Percentiles rank a stretch among this genome's conserved stretches.
phyloP scores from a whole-genome alignment of 2,329 filamentous ascomycete genomes.

The Fusarium algeriense region DNA sequence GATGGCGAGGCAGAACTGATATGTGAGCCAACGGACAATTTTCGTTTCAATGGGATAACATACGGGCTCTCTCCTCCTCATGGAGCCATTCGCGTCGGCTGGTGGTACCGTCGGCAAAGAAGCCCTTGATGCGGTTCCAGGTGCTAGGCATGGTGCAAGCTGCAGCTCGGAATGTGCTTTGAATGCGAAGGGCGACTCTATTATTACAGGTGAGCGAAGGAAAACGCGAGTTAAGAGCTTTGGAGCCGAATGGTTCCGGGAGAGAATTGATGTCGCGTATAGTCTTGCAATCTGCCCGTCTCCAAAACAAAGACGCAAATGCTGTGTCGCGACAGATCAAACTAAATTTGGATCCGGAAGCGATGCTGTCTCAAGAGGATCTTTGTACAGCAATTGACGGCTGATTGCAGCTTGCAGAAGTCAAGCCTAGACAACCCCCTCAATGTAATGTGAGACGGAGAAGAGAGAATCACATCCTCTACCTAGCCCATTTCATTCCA shows the following conservation, averaged over 20 bases:
- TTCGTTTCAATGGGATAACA: slow-evolving; percentile 42
- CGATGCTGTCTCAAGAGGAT: slow-evolving; percentile 34
- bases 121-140: slow-evolving; percentile 50
- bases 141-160: slow-evolving; percentile 36
- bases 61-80: slow-evolving; percentile 60
- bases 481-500: slow-evolving; percentile 15
- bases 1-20: slow-evolving; percentile 74
- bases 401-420: slow-evolving; percentile 33
- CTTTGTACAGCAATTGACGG: slow-evolving; percentile 38
- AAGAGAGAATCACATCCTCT: not conserved
- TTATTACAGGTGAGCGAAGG: not conserved
- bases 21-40: not conserved
- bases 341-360: slow-evolving; percentile 22
- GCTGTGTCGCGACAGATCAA: slow-evolving; percentile 33
- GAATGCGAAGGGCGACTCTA: not conserved
- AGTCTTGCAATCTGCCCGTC: slow-evolving; percentile 13
- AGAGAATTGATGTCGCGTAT: slow-evolving; percentile 14
- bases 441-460: not conserved
- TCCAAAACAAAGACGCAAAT: slow-evolving; percentile 14
- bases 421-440: slow-evolving; percentile 10
- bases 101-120: slow-evolving; percentile 46
- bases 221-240: not conserved
- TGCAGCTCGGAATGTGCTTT: not conserved
- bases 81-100: slow-evolving; percentile 54
- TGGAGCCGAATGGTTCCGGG: not conserved